phyloP scores from a whole-genome alignment of 495 filamentous ascomycete genomes.

The Xylaria scruposa region DNA sequence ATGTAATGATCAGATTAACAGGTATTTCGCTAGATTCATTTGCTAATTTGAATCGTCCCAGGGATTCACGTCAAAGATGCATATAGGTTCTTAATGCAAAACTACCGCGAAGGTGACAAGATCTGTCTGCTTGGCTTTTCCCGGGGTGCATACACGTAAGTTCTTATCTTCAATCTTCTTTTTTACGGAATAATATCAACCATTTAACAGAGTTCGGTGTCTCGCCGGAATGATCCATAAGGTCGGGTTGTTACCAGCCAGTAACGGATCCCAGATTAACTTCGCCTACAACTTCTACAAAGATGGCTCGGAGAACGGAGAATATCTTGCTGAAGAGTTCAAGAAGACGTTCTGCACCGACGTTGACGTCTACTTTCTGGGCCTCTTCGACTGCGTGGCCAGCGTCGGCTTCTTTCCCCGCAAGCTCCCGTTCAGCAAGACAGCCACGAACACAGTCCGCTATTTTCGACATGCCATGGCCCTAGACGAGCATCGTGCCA shows the following conservation, averaged over 20 bases:
- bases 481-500: constrained; percentile 48
- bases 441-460: constrained; percentile 42
- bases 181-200: constrained; percentile 18
- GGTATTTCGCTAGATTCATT: neutral
- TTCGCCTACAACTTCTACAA: constrained; percentile 53
- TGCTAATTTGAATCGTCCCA: neutral
- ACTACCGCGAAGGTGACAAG: constrained; percentile 46
- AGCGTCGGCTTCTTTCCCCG: constrained; percentile 49
- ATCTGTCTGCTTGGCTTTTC: constrained; percentile 52
- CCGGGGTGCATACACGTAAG: constrained; percentile 48
- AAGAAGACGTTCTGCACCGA: constrained; percentile 51
- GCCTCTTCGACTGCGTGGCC: constrained; percentile 50
- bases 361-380: constrained; percentile 48
- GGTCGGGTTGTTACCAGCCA: constrained; percentile 46
- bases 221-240: constrained; percentile 46
- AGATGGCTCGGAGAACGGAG: constrained; percentile 43
- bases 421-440: constrained; percentile 46
- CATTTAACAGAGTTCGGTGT: constrained; percentile 28
- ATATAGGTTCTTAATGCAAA: constrained; percentile 49
- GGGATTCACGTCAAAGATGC: constrained; percentile 49
- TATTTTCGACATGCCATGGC: constrained; percentile 50
- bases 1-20: neutral
- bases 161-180: neutral
- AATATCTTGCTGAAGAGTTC: constrained; percentile 45
- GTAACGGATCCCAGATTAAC: constrained; percentile 42